Evolutionary conservation across 2,329 filamentous ascomycete genomes (phyloP).

Genomic region (Diaporthe sp.): DNA sequence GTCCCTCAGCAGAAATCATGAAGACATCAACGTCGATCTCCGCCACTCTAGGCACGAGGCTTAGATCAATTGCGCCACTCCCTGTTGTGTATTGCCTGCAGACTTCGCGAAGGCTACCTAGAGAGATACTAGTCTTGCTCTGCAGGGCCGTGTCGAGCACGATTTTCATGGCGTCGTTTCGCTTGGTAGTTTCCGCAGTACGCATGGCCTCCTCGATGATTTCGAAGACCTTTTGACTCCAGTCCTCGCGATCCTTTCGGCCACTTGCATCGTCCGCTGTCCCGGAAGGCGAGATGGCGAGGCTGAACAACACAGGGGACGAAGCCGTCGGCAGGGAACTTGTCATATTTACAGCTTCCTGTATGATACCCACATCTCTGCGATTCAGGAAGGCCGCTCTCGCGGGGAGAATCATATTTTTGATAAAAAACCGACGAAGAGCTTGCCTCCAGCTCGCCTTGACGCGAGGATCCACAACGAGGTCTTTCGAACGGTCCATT

Average conservation of each 20-base stretch:
- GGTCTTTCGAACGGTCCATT: constrained; percentile 50
- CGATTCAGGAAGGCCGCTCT: constrained; percentile 62
- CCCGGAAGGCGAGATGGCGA: constrained; percentile 52
- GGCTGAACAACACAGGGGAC: constrained; percentile 61
- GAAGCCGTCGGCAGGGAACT: constrained; percentile 53
- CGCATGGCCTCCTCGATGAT: constrained; percentile 49
- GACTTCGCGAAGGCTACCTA: constrained; percentile 57
- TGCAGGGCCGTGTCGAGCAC: constrained; percentile 53
- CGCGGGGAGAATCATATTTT: constrained; percentile 66
- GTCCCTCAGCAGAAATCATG: constrained; percentile 54
- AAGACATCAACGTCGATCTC: constrained; percentile 64
- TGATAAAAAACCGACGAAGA: constrained; percentile 63
- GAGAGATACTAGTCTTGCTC: constrained; percentile 51
- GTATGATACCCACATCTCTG: constrained; percentile 57
- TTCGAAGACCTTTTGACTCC: constrained; percentile 56
- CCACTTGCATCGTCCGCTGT: constrained; percentile 55
- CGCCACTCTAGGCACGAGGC: constrained; percentile 56
- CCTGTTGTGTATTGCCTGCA: constrained; percentile 59
- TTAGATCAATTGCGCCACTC: constrained; percentile 56
- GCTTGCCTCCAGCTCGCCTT: constrained; percentile 60
- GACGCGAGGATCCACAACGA: constrained; percentile 45
- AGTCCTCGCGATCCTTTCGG: constrained; percentile 55
- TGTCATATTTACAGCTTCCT: constrained; percentile 57
- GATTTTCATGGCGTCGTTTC: constrained; percentile 46
- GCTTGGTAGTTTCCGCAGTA: constrained; percentile 41